phyloP scores from a whole-genome alignment of 78 protist genomes.

The Speleostelium caveatum region DNA sequence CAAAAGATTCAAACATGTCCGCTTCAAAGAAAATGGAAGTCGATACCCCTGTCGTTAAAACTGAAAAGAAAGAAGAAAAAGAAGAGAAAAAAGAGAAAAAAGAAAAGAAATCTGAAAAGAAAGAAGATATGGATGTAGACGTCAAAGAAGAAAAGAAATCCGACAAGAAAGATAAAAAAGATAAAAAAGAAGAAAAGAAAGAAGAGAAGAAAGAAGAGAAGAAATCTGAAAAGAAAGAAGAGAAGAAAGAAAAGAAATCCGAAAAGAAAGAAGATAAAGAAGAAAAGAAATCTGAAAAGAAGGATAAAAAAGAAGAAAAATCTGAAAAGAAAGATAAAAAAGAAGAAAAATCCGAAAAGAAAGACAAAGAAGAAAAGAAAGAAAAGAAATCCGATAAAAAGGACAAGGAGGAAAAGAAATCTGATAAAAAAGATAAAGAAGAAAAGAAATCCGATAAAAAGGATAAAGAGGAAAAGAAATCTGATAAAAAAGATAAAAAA shows the following conservation, averaged over 20 bases:
- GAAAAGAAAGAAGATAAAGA: conserved; percentile 38
- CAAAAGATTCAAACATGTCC: background rate
- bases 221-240: background rate
- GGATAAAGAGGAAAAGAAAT: conserved; percentile 25
- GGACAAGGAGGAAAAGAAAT: background rate
- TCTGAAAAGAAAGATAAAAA: conserved; percentile 20
- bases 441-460: background rate
- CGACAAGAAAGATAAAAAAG: conserved; percentile 30
- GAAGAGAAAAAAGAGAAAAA: background rate
- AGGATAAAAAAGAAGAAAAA: too few relatives aligned
- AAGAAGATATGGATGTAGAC: conserved; percentile 1
- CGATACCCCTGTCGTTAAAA: background rate
- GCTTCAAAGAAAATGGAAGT: background rate
- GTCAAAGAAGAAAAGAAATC: background rate
- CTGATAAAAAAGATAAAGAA: conserved; percentile 23
- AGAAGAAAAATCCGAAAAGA: background rate
- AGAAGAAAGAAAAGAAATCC: conserved; percentile 50
- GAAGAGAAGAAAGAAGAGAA: conserved; percentile 25
- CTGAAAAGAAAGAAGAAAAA: background rate
- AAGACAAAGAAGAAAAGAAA: background rate
- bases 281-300: background rate
- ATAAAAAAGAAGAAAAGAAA: background rate
- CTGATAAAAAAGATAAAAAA: conserved; percentile 37
- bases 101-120: conserved; percentile 38
- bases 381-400: background rate